Evolutionary conservation across 768 basidiomycete genomes (phyloP).

Genomic region (Phlebiopsis flavidoalba): DNA sequence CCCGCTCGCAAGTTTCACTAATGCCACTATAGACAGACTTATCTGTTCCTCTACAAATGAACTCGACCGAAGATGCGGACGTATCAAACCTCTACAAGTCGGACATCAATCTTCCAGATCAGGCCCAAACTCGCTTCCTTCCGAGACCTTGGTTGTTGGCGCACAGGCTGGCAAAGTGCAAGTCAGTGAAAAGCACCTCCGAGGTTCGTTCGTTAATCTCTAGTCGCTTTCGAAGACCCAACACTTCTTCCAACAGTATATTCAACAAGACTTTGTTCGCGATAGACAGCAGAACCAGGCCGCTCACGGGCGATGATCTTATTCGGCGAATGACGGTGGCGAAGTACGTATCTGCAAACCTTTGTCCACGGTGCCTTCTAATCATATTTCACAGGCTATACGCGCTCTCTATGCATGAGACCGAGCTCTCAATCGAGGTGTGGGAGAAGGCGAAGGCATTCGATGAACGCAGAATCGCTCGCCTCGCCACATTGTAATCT

Average conservation of each 20-base stretch:
- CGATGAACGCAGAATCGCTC: slow-evolving; percentile 40
- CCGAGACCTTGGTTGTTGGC: slow-evolving; percentile 52
- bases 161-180: slow-evolving; percentile 54
- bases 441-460: slow-evolving; percentile 67
- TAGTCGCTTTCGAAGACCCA: background rate
- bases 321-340: slow-evolving; percentile 64
- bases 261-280: slow-evolving; percentile 70
- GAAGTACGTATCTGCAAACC: slow-evolving; percentile 39
- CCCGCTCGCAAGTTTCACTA: background rate
- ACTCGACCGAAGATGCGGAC: slow-evolving; percentile 8
- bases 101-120: slow-evolving; percentile 39
- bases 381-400: slow-evolving; percentile 41
- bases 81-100: slow-evolving; percentile 45
- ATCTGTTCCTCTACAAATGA: slow-evolving; percentile 42
- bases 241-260: slow-evolving; percentile 39
- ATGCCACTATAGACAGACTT: slow-evolving; percentile 48
- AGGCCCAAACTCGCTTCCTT: slow-evolving; percentile 48
- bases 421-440: slow-evolving; percentile 46
- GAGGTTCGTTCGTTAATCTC: slow-evolving; percentile 36
- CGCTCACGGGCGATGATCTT: slow-evolving; percentile 54
- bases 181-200: slow-evolving; percentile 50
- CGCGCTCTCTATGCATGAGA: slow-evolving; percentile 54
- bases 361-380: background rate
- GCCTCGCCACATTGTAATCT: slow-evolving; percentile 7
- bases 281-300: slow-evolving; percentile 33